Conservation (phyloP, 139 green algal genomes). For the Pleodorina starrii region DNA sequence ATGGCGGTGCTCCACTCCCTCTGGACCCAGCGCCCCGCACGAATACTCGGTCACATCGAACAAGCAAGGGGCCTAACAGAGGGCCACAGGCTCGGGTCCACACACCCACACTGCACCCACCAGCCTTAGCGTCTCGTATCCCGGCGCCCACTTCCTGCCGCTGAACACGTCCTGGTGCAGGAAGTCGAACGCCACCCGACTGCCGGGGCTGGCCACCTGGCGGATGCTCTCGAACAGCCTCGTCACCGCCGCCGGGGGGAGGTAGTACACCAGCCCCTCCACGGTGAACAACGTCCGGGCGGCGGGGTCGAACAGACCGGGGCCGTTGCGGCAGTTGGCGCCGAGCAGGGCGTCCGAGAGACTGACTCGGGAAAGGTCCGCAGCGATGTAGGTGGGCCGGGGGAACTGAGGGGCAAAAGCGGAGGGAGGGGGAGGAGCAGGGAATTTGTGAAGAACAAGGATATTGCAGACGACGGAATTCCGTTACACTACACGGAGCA, state of each 20-base stretch:
- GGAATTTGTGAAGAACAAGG: background rate
- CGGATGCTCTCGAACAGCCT: conserved; percentile 42
- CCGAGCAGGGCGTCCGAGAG: conserved; percentile 63
- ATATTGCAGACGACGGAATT: too few relatives aligned
- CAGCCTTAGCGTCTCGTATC: conserved; percentile 41
- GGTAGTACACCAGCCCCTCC: conserved; percentile 80
- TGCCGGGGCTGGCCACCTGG: conserved; percentile 9
- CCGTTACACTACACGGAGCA: too few relatives aligned
- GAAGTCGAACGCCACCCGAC: conserved; percentile 78
- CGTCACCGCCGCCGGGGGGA: conserved; percentile 51
- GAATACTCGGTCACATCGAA: background rate
- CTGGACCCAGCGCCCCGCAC: too few relatives aligned
- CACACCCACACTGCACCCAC: background rate
- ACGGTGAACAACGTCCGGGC: conserved; percentile 75
- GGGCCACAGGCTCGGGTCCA: too few relatives aligned
- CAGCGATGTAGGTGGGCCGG: conserved; percentile 68
- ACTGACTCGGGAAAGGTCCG: conserved; percentile 70
- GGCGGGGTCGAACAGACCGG: background rate
- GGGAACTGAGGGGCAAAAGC: conserved; percentile 23
- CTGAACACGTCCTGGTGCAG: conserved; percentile 61
- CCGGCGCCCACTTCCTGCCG: background rate
- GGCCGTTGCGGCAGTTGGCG: background rate
- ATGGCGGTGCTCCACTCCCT: too few relatives aligned
- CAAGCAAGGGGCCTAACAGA: background rate
- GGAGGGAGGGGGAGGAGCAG: background rate